Evolutionary conservation across 768 basidiomycete species (phyloP).

Genomic region (Russula sp.): DNA sequence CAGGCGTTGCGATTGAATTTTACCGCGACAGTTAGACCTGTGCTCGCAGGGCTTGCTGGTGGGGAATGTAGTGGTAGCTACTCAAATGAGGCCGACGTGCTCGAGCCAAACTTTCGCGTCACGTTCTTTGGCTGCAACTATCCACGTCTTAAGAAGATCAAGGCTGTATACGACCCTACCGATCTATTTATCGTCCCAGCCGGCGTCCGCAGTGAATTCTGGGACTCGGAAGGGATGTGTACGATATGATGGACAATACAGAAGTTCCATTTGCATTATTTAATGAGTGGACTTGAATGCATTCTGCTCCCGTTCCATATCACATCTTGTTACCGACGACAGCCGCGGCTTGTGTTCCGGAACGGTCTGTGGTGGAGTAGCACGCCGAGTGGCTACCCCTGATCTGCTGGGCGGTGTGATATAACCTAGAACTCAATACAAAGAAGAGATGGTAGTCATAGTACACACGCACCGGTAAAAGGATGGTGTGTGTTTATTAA

Average conservation of each 20-base stretch:
- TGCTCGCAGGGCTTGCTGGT: constrained; percentile 35
- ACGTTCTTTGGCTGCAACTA: constrained; percentile 41
- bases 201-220: constrained; percentile 39
- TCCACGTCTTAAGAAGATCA: constrained; percentile 35
- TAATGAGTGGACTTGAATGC: no score
- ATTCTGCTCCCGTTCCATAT: no score
- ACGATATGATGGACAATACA: constrained; percentile 9
- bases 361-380: no score
- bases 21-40: constrained; percentile 33
- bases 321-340: no score
- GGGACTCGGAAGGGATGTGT: constrained; percentile 37
- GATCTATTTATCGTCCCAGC: constrained; percentile 38
- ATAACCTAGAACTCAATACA: no score
- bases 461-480: no score
- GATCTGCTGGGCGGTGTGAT: no score
- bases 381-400: no score
- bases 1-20: constrained; percentile 31
- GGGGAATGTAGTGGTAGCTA: constrained; percentile 36
- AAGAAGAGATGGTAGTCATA: no score
- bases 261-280: background rate
- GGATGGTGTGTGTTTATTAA: no score
- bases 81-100: constrained; percentile 39
- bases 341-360: no score
- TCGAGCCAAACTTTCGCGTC: constrained; percentile 36
- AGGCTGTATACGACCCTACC: constrained; percentile 35